Conservation (phyloP, 1,139 yeast genomes). For the Saccharomycopsis hybrid region DNA sequence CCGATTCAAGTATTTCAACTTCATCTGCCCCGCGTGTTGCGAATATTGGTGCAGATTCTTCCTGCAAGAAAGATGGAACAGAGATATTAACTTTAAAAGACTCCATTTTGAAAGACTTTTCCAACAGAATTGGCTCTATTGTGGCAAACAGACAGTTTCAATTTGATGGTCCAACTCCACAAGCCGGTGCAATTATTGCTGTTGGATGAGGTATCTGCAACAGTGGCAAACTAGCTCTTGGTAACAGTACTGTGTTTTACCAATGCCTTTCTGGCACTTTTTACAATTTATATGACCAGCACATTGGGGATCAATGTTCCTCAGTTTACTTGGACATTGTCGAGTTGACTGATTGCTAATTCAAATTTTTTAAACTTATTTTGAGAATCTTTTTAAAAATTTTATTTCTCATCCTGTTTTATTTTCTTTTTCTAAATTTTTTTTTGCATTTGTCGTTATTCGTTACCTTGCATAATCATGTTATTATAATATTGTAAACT, state of each 20-base stretch:
- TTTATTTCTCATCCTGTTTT: no score
- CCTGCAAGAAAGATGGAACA: slow-evolving; percentile 48
- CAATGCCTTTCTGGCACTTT: slow-evolving; percentile 76
- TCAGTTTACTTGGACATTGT: slow-evolving; percentile 59
- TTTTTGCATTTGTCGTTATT: no score
- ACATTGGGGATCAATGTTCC: slow-evolving; percentile 59
- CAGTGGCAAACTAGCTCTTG: slow-evolving; percentile 65
- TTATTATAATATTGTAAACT: no score
- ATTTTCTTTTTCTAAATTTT: no score
- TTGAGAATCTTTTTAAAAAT: no score
- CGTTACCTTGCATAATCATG: no score
- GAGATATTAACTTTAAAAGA: slow-evolving; percentile 49
- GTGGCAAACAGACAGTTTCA: slow-evolving; percentile 85
- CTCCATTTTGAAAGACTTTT: slow-evolving; percentile 50
- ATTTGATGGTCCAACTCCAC: slow-evolving; percentile 88
- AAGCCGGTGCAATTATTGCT: slow-evolving; percentile 82
- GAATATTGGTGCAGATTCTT: slow-evolving; percentile 30
- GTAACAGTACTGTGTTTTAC: slow-evolving; percentile 59
- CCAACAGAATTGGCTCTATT: slow-evolving; percentile 73
- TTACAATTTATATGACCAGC: slow-evolving; percentile 74
- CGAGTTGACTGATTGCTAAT: slow-evolving; percentile 56
- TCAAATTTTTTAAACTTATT: no score
- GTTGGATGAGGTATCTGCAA: slow-evolving; percentile 68
- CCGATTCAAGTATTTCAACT: slow-evolving; percentile 17
- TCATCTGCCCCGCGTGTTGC: slow-evolving; percentile 27